These are phyloP conservation scores for Candida sanyaensis DNA, from an alignment of 1,139 yeast species.

Conservation along the genomic window DNA sequence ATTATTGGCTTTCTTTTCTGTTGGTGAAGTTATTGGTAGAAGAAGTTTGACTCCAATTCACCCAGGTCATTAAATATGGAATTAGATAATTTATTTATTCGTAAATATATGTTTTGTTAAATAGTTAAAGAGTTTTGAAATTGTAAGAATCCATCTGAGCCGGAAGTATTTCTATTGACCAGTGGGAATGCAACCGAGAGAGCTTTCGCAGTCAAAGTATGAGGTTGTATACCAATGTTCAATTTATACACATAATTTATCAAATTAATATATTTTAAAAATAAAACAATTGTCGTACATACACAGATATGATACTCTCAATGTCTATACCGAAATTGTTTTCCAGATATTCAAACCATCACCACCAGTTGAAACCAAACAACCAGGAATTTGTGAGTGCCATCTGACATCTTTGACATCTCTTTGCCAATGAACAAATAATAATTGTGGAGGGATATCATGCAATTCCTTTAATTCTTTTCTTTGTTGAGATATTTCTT, in stretches of 20 bases:
- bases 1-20: slow-evolving; percentile 85
- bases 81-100: slow-evolving; percentile 1
- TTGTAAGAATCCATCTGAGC: too few species aligned
- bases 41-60: slow-evolving; percentile 51
- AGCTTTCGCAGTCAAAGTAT: neutral
- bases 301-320: neutral
- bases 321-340: slow-evolving; percentile 76
- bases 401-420: slow-evolving; percentile 97
- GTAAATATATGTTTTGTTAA: neutral
- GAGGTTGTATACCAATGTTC: too few species aligned
- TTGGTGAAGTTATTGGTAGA: slow-evolving; percentile 97
- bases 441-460: slow-evolving; percentile 92
- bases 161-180: too few species aligned
- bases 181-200: too few species aligned
- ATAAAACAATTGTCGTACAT: neutral
- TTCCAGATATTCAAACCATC: slow-evolving; percentile 96
- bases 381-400: slow-evolving; percentile 97
- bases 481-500: slow-evolving; percentile 80
- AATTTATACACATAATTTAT: too few species aligned
- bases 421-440: slow-evolving; percentile 97
- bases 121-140: neutral
- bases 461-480: slow-evolving; percentile 74
- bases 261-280: neutral
- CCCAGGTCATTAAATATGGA: slow-evolving; percentile 13
- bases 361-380: slow-evolving; percentile 90